Evolutionary conservation across 2,329 filamentous ascomycete species (phyloP).

Genomic region (Trichoderma endophyticum): DNA sequence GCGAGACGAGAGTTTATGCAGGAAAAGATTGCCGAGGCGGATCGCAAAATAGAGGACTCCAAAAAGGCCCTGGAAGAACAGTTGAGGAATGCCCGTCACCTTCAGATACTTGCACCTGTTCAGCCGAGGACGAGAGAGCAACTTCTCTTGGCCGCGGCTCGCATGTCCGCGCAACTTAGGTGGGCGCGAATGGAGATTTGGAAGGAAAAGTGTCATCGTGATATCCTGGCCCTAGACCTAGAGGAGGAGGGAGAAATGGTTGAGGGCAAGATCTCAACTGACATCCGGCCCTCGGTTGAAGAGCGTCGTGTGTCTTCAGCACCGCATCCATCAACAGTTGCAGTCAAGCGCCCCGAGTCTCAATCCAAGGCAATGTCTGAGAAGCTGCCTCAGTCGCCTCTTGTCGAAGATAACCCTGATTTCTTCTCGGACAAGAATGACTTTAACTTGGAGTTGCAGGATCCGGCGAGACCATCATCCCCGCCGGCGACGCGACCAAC

Average conservation of each 20-base stretch:
- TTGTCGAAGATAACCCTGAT: conserved; percentile 24
- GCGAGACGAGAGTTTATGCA: conserved; percentile 80
- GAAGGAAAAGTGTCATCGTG: conserved; percentile 84
- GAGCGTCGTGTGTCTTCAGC: conserved; percentile 23
- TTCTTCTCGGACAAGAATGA: conserved; percentile 24
- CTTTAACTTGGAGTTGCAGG: conserved; percentile 23
- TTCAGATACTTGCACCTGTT: conserved; percentile 85
- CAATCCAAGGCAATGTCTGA: conserved; percentile 24
- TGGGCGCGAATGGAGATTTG: conserved; percentile 95
- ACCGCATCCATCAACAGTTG: conserved; percentile 19
- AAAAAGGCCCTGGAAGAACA: conserved; percentile 80
- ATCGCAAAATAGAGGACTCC: conserved; percentile 69
- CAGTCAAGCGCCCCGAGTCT: conserved; percentile 25
- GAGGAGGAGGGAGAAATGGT: conserved; percentile 61
- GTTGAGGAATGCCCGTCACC: conserved; percentile 82
- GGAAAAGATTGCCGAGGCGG: conserved; percentile 77
- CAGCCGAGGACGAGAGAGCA: conserved; percentile 86
- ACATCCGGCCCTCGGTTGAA: conserved; percentile 9
- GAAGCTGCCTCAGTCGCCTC: conserved; percentile 21
- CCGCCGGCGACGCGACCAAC: conserved; percentile 32
- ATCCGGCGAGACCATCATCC: conserved; percentile 30
- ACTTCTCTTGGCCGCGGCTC: conserved; percentile 77
- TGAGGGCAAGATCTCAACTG: conserved; percentile 26
- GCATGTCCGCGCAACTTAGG: conserved; percentile 82
- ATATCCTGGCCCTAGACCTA: conserved; percentile 81